Evolutionary conservation across 73 alveolate genomes (phyloP).

Genomic region (Paramecium caudatum): DNA sequence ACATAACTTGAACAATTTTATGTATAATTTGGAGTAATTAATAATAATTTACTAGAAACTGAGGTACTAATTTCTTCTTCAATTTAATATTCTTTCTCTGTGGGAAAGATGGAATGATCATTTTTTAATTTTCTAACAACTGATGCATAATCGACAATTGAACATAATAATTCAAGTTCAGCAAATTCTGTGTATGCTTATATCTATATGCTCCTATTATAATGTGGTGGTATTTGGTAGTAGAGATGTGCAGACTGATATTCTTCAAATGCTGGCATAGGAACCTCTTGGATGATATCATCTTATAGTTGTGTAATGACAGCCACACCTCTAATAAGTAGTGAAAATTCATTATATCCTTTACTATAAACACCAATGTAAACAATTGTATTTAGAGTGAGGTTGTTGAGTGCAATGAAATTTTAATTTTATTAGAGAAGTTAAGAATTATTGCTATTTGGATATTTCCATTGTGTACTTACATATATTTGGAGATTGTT

Average conservation of each 20-base stretch:
- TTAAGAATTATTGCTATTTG: neutral
- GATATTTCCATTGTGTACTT: neutral
- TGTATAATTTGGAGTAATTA: neutral
- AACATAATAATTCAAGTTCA: neutral
- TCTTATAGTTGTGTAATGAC: slow-evolving; percentile 20
- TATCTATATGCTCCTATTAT: neutral
- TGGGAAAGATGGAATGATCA: slow-evolving; percentile 25
- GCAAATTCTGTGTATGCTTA: slow-evolving; percentile 36
- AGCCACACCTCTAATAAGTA: slow-evolving; percentile 42
- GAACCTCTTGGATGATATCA: neutral
- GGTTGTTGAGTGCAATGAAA: neutral
- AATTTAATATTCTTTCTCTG: neutral
- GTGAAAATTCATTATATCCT: slow-evolving; percentile 47
- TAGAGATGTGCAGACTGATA: slow-evolving; percentile 16
- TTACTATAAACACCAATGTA: slow-evolving; percentile 13
- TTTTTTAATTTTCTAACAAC: neutral
- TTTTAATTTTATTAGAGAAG: neutral
- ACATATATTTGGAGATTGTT: neutral
- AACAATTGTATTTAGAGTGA: neutral
- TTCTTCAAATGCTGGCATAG: slow-evolving; percentile 38
- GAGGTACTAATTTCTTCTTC: neutral
- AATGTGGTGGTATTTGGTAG: neutral
- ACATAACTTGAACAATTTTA: neutral
- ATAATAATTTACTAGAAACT: neutral
- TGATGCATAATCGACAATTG: neutral